phyloP scores from a whole-genome alignment of 192 early-diverging fungal species.

The Chytriomyces sp. region DNA sequence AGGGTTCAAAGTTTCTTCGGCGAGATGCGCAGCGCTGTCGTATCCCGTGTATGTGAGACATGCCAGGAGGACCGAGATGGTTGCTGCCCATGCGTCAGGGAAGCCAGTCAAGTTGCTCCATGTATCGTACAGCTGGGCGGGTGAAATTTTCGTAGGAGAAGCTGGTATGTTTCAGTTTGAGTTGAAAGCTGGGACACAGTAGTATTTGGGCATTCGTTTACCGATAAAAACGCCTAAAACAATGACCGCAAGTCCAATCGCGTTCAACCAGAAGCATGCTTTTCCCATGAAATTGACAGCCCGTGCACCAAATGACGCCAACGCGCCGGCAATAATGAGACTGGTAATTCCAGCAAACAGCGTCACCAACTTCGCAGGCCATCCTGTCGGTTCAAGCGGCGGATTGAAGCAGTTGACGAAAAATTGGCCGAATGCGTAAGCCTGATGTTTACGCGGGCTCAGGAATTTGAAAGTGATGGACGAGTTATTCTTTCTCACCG shows the following conservation, averaged over 20 bases:
- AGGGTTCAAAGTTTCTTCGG: slow-evolving; percentile 35
- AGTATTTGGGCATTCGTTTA: neutral
- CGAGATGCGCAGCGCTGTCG: slow-evolving; percentile 35
- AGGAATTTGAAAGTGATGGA: neutral
- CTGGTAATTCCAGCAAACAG: slow-evolving; percentile 13
- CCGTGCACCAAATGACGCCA: slow-evolving; percentile 12
- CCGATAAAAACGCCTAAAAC: slow-evolving; percentile 23
- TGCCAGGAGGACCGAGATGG: slow-evolving; percentile 33
- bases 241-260: slow-evolving; percentile 21
- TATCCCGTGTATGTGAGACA: slow-evolving; percentile 37
- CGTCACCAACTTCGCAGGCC: slow-evolving; percentile 12
- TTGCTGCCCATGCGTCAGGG: slow-evolving; percentile 33
- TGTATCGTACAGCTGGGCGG: slow-evolving; percentile 5
- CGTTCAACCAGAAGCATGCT: slow-evolving; percentile 35
- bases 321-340: slow-evolving; percentile 10
- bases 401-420: slow-evolving; percentile 33
- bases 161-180: slow-evolving; percentile 8
- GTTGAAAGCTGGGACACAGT: neutral
- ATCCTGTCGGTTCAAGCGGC: neutral
- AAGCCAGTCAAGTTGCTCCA: slow-evolving; percentile 38
- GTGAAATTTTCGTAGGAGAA: slow-evolving; percentile 25
- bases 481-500: slow-evolving; percentile 20
- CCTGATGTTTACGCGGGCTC: slow-evolving; percentile 7
- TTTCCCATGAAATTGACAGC: slow-evolving; percentile 27
- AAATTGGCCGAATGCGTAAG: slow-evolving; percentile 39